Evolutionary conservation across 2,329 filamentous ascomycete genomes (phyloP).

Genomic region (Aspergillus uvarum): DNA sequence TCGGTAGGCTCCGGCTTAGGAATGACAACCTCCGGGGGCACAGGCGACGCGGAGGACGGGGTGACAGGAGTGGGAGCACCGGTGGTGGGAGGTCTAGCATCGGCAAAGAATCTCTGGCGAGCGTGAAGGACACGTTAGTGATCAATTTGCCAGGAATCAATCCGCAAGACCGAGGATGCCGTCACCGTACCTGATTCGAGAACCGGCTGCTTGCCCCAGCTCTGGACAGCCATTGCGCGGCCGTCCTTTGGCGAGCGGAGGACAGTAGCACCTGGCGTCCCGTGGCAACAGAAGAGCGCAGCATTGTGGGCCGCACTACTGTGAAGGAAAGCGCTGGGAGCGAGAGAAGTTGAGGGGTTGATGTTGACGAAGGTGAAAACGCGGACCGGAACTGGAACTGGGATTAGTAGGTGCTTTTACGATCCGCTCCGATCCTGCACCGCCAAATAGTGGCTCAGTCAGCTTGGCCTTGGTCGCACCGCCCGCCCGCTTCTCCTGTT

Average conservation of each 20-base stretch:
- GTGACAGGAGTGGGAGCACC: slow-evolving; percentile 45
- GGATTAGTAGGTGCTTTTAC: slow-evolving; percentile 33
- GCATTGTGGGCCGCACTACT: slow-evolving; percentile 53
- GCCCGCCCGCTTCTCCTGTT: slow-evolving; percentile 10
- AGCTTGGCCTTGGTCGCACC: slow-evolving; percentile 15
- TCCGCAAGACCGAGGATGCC: slow-evolving; percentile 21
- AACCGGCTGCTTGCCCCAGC: slow-evolving; percentile 39
- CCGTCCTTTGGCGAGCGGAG: slow-evolving; percentile 37
- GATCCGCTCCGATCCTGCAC: slow-evolving; percentile 40
- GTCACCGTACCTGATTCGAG: slow-evolving; percentile 42
- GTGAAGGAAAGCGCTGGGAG: slow-evolving; percentile 29
- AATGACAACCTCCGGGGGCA: slow-evolving; percentile 49
- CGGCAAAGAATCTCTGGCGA: slow-evolving; percentile 52
- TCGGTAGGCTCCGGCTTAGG: slow-evolving; percentile 45
- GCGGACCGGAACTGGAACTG: slow-evolving; percentile 29
- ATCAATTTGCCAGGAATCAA: slow-evolving; percentile 25
- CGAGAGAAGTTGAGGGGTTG: slow-evolving; percentile 25
- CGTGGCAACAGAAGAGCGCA: slow-evolving; percentile 55
- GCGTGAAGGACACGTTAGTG: slow-evolving; percentile 20
- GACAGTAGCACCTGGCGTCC: slow-evolving; percentile 46
- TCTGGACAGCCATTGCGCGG: slow-evolving; percentile 46
- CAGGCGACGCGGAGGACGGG: slow-evolving; percentile 47
- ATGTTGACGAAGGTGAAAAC: slow-evolving; percentile 33
- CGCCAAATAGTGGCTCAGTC: slow-evolving; percentile 27
- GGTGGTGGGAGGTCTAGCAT: slow-evolving; percentile 43